phyloP scores from a whole-genome alignment of 352 stramenopile species.

The Phytophthora cryptogea region DNA sequence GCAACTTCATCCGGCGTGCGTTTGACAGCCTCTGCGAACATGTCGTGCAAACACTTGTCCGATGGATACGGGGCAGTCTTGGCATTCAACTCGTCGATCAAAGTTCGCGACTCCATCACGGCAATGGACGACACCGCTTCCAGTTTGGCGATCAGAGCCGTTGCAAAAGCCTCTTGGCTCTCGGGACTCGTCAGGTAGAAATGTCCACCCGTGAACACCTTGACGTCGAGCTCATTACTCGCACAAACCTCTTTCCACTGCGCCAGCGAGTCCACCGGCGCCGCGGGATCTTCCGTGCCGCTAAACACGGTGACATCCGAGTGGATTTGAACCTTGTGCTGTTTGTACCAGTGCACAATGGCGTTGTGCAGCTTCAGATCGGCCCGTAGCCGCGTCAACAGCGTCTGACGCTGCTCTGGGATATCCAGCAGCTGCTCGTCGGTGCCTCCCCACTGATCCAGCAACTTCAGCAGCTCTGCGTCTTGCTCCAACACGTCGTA shows the following conservation, averaged over 20 bases:
- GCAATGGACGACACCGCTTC: slow-evolving; percentile 38
- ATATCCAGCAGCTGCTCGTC: slow-evolving; percentile 58
- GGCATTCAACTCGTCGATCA: slow-evolving; percentile 59
- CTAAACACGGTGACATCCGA: slow-evolving; percentile 58
- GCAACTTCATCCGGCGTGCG: slow-evolving; percentile 68
- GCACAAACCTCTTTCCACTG: slow-evolving; percentile 44
- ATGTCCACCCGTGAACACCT: slow-evolving; percentile 62
- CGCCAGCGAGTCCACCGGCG: slow-evolving; percentile 38
- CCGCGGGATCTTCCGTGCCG: slow-evolving; percentile 45
- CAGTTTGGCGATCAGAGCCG: slow-evolving; percentile 43
- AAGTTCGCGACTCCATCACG: slow-evolving; percentile 46
- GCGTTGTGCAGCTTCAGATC: slow-evolving; percentile 64
- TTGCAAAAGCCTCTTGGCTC: slow-evolving; percentile 40
- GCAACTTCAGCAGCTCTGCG: slow-evolving; percentile 43
- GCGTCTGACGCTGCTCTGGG: slow-evolving; percentile 35
- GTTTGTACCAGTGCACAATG: slow-evolving; percentile 46
- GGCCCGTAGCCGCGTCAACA: slow-evolving; percentile 42
- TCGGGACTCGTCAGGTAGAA: slow-evolving; percentile 57
- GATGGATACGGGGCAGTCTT: slow-evolving; percentile 61
- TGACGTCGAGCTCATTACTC: slow-evolving; percentile 37
- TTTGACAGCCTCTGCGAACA: slow-evolving; percentile 74
- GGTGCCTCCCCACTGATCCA: slow-evolving; percentile 66
- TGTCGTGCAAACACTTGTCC: slow-evolving; percentile 79
- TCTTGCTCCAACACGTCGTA: slow-evolving; percentile 50
- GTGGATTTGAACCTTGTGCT: slow-evolving; percentile 33